A percentile compares a stretch with the other conserved stretches of the same genome.
Evolutionary conservation across 1,284 basidiomycete genomes (phyloP).

Genomic region (Heliocybe sulcata): DNA sequence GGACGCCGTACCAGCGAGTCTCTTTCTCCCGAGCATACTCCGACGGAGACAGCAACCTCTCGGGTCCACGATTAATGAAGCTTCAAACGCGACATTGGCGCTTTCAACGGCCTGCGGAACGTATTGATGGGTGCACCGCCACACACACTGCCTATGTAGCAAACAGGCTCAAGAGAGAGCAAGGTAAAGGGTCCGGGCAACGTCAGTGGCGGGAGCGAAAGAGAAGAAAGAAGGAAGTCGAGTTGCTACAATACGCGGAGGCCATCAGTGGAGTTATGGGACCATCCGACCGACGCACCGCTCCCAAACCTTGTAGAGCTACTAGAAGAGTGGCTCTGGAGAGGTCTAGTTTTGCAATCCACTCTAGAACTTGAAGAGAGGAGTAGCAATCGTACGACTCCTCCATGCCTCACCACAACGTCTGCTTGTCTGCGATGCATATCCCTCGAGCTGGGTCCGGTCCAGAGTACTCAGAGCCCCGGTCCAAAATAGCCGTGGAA

Average conservation of each 20-base stretch:
- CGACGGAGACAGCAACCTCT: too few relatives aligned
- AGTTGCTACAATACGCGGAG: neutral
- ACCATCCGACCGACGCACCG: neutral
- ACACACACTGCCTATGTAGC: too few relatives aligned
- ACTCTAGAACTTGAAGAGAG: neutral
- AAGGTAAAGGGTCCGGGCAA: neutral
- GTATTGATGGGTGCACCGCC: too few relatives aligned
- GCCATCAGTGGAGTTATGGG: neutral
- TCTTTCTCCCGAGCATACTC: too few relatives aligned
- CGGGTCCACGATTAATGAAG: too few relatives aligned
- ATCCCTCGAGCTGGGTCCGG: neutral
- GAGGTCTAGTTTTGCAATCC: neutral
- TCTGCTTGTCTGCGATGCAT: neutral
- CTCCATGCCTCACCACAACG: neutral
- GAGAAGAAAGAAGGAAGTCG: neutral
- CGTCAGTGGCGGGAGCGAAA: neutral
- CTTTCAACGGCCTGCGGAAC: too few relatives aligned
- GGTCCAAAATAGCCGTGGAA: neutral
- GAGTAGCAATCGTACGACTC: neutral
- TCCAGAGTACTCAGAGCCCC: neutral
- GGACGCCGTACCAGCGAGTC: too few relatives aligned
- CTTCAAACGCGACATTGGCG: too few relatives aligned
- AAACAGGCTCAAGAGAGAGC: too few relatives aligned
- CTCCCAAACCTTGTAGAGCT: too few relatives aligned
- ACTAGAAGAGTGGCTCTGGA: neutral